A percentile compares a stretch with the other conserved stretches of the same genome.
Evolutionary conservation across 2,329 filamentous ascomycete species (phyloP).

Genomic region (Parastagonospora avenae): DNA sequence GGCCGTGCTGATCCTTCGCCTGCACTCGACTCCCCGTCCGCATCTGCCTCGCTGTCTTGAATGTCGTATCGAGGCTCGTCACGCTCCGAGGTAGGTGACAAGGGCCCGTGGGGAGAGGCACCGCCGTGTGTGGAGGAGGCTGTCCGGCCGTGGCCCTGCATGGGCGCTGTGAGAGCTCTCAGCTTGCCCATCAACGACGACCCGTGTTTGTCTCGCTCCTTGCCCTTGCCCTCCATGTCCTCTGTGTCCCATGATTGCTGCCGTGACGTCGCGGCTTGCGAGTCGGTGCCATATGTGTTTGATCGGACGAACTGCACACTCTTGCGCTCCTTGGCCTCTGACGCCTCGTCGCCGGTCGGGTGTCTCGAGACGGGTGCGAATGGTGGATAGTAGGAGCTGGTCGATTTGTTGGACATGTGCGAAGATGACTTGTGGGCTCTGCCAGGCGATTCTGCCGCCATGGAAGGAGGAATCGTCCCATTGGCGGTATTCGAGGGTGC

Average conservation of each 20-base stretch:
- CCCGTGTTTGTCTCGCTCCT: constrained; percentile 52
- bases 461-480: constrained; percentile 22
- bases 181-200: constrained; percentile 78
- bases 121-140: constrained; percentile 48
- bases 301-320: constrained; percentile 77
- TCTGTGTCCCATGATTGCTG: constrained; percentile 67
- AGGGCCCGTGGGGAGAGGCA: constrained; percentile 41
- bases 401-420: constrained; percentile 29
- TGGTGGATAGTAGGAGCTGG: constrained; percentile 30
- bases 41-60: constrained; percentile 71
- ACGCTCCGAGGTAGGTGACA: constrained; percentile 56
- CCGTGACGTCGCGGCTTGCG: constrained; percentile 58
- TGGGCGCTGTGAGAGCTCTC: constrained; percentile 70
- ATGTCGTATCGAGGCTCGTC: constrained; percentile 58
- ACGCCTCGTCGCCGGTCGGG: constrained; percentile 37
- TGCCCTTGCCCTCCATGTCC: constrained; percentile 67
- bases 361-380: constrained; percentile 41
- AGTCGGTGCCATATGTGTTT: constrained; percentile 47
- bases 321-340: constrained; percentile 54
- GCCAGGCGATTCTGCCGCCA: constrained; percentile 17
- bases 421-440: constrained; percentile 25
- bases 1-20: constrained; percentile 64
- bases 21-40: constrained; percentile 84
- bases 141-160: constrained; percentile 55
- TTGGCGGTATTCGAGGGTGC: constrained; percentile 19